Percentiles rank a stretch among this genome's conserved stretches.
Conservation (phyloP, 75 land plant species). For the Selaginella tamariscina region DNA sequence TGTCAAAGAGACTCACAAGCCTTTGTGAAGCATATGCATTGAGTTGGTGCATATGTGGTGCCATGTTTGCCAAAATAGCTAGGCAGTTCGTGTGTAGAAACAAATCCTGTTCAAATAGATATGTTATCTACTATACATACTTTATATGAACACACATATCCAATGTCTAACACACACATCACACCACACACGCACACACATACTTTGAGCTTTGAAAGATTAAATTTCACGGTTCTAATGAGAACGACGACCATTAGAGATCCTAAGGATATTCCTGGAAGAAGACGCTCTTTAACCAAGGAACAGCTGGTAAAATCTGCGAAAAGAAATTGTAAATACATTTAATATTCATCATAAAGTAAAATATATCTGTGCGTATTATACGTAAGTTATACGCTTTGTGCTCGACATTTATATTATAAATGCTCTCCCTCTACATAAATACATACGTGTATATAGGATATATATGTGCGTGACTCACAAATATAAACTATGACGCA, state of each 20-base stretch:
- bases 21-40: conserved; percentile 88
- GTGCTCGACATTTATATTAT: no score
- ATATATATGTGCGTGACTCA: background rate
- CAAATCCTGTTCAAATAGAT: conserved; percentile 44
- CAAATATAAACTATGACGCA: no score
- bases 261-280: conserved; percentile 64
- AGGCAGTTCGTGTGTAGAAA: conserved; percentile 88
- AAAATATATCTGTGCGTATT: no score
- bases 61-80: conserved; percentile 90
- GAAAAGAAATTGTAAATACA: no score
- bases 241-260: conserved; percentile 79
- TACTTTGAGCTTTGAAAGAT: conserved; percentile 73
- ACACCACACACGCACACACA: conserved; percentile 3
- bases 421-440: no score
- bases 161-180: background rate
- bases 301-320: conserved; percentile 65
- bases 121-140: background rate
- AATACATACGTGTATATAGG: background rate
- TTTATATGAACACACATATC: background rate
- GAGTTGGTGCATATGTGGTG: conserved; percentile 75
- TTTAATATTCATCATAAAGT: no score
- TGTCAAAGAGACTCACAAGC: conserved; percentile 82
- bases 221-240: conserved; percentile 71
- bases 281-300: conserved; percentile 80
- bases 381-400: no score